phyloP scores from a whole-genome alignment of 176 grass and related monocot genomes.

The Carex cristatella region DNA sequence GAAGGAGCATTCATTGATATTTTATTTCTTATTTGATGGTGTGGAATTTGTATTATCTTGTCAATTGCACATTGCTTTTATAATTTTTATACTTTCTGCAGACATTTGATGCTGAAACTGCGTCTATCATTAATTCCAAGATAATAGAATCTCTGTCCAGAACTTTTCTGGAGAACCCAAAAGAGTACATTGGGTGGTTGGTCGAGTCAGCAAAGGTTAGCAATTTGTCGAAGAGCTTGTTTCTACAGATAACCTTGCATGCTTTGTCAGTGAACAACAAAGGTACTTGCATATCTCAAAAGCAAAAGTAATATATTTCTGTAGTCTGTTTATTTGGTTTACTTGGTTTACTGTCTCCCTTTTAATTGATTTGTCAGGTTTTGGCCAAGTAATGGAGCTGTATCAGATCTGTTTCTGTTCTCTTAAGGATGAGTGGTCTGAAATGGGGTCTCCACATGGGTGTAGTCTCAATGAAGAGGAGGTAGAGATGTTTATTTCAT shows the following conservation, averaged over 20 bases:
- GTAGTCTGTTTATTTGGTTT: constrained; percentile 16
- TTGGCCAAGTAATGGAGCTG: constrained; percentile 41
- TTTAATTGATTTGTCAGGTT: constrained; percentile 31
- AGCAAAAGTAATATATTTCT: constrained; percentile 12
- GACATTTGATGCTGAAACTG: constrained; percentile 46
- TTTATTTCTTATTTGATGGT: background rate
- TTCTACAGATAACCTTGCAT: constrained; percentile 70
- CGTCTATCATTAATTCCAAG: constrained; percentile 62
- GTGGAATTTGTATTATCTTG: background rate
- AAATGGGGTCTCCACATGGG: constrained; percentile 27
- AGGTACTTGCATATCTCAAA: constrained; percentile 38
- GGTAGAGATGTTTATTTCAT: constrained; percentile 37
- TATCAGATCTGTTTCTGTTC: constrained; percentile 56
- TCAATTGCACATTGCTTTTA: background rate
- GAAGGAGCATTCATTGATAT: background rate
- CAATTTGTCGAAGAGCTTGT: constrained; percentile 50
- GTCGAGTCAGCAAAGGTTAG: constrained; percentile 42
- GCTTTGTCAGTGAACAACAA: constrained; percentile 41
- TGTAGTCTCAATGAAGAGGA: constrained; percentile 36
- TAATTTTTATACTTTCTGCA: constrained; percentile 22
- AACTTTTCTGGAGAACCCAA: constrained; percentile 46
- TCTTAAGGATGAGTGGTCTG: constrained; percentile 67
- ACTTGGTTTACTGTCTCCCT: constrained; percentile 23
- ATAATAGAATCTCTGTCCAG: constrained; percentile 68
- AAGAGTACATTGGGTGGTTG: constrained; percentile 63